Evolutionary conservation across 148 eudicot genomes (phyloP), one percentile per base, ranked within the genome.

Genomic region (Cornus suecica): DNA sequence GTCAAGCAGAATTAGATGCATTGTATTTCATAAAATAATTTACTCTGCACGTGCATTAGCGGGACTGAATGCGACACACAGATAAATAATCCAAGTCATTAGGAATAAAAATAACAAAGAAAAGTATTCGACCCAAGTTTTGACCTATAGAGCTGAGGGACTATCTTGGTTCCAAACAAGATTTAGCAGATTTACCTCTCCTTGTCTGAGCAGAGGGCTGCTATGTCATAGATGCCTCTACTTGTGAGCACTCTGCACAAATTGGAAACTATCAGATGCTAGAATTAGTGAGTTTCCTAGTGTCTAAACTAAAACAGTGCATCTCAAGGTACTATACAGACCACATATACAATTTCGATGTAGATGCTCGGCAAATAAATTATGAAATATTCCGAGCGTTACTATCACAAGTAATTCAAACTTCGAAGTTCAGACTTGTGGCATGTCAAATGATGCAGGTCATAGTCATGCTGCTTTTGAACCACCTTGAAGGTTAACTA

Each of bases 201-300:
- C 24, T 90, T 27, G 24, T 83, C 86, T 18, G 91, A 78, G 85
- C 97, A 90, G 65, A 94, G 90, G 31, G 93, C 97, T 30, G 97
- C 84, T 77, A 94, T 88, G 80, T 94, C 98, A 74, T 89, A 90
- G 68, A 92, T 86, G 56, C 83, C 97, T 88, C 81, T 85, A 48
- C 80, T 90, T 13, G 86, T 86, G 32, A 94, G 94, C 80, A 79
- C 73, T 83, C 98, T 94, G 95, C 83, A 82, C 70, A 18, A 37
- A 70, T 65, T 54, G 23, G 23, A 69, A 30, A 29, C n/a, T 56
- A 41, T 58, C 45, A 51, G 48, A 31, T 27, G 41, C 18, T 22
- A 26, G 34, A 34, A 52, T 0, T 22, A 2, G 24, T 11, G 37
- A 79, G 68, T 9, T 4, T 10, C 24, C 5, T 26, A 34, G n/a